phyloP scores from a whole-genome alignment of 345 rosid species.

The Limnanthes douglasii region DNA sequence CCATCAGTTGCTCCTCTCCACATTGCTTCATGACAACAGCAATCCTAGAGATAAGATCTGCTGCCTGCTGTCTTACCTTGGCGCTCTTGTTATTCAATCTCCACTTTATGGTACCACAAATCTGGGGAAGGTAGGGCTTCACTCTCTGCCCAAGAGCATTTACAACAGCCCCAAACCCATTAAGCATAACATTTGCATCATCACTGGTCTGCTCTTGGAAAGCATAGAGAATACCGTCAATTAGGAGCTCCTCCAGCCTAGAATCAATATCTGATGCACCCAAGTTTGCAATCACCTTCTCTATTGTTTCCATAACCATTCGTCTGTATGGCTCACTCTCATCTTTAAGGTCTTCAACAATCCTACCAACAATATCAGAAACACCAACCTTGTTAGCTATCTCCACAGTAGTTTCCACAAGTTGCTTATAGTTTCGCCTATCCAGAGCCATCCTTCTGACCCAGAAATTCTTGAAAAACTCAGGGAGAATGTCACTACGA shows the following conservation, averaged over 20 bases:
- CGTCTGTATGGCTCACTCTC: conserved; percentile 90
- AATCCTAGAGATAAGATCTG: conserved; percentile 93
- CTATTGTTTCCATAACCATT: conserved; percentile 99
- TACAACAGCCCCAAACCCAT: conserved; percentile 97
- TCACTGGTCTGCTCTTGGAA: conserved; percentile 98
- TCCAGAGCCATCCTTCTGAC: conserved; percentile 96
- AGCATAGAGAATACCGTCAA: conserved; percentile 96
- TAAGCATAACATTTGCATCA: conserved; percentile 98
- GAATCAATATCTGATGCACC: conserved; percentile 95
- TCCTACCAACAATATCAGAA: conserved; percentile 76
- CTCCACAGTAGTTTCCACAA: conserved; percentile 96
- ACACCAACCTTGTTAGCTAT: conserved; percentile 97
- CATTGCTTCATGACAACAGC: conserved; percentile 99
- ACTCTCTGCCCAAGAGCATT: conserved; percentile 94
- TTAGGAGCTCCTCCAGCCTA: conserved; percentile 88
- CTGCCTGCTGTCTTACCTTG: conserved; percentile 98
- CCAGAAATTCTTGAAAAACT: conserved; percentile 90
- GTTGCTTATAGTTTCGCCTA: conserved; percentile 85
- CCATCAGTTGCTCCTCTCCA: conserved; percentile 97
- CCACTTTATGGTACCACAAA: conserved; percentile 99
- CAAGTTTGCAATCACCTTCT: conserved; percentile 86
- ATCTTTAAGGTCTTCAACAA: conserved; percentile 91
- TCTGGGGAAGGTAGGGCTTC: conserved; percentile 98
- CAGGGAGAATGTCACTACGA: conserved; percentile 79
- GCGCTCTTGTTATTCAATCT: conserved; percentile 98